Base-by-base conservation (phyloP, 2,329 filamentous ascomycete species). In the Pseudocercospora ulei region DNA sequence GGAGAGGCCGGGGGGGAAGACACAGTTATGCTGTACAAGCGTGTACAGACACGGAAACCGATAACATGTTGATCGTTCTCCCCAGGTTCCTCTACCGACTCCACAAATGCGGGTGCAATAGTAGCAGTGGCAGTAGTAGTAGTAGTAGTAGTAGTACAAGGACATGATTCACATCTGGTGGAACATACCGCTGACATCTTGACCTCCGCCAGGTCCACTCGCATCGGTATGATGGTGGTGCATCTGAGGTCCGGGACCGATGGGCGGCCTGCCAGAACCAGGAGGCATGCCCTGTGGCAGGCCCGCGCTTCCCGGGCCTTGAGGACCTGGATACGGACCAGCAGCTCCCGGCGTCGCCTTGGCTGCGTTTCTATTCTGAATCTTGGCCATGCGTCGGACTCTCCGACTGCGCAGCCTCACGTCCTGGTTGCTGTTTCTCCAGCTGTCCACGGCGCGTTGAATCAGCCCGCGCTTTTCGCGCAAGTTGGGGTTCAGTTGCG, bases 381-480 rank as follows among this genome's bases (percentile, higher is more conserved):
- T 84, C 71, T 98, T 98, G 39, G 87, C 87, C 83, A 93, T 90
- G 50, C 90, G 78, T 51, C 90, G 78, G 41, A 98, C 90, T 54
- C 90, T 75, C 61, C 90, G 75, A 64, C 88, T 96, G 59, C 90
- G 77, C 57, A 96, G 69, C 52, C 87, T 75, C 34, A 85, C 84
- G 56, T 98, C 90, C 66, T 93, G 86, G 65, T 96, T 96, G 72
- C 88, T 96, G 68, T 98, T 98, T 47, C 90, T 76, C 90, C 90
- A 96, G 67, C 87, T 95, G 64, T 98, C 90, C 28, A 98, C 90
- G 1, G 90, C 90, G 49, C 90, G 76, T 67, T 98, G 90, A 52
- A 98, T 98, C 44, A 98, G 71, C 5, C 90, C 90, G 53, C 90
- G 76, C 71, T 96, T 96, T 52, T 88, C 88, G 48, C 88, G 78